Conservation (phyloP, 345 rosid genomes). For the Boechera stricta region DNA sequence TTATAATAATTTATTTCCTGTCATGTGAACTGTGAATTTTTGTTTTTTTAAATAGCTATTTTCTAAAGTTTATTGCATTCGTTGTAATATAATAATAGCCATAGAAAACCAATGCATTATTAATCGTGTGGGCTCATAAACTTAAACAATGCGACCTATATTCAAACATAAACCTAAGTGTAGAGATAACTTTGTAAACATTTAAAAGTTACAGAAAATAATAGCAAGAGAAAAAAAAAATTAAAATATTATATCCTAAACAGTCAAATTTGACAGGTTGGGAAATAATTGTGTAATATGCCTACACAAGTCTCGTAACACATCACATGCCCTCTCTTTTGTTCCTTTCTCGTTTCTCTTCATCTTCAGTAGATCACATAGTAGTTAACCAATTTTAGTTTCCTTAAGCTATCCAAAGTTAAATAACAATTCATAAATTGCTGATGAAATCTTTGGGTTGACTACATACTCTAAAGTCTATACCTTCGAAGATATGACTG, state of each 20-base stretch:
- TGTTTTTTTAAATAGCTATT: not conserved
- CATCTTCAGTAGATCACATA: constrained; percentile 22
- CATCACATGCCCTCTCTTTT: constrained; percentile 40
- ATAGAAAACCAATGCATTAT: constrained; percentile 23
- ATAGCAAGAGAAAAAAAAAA: not conserved
- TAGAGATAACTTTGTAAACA: constrained; percentile 24
- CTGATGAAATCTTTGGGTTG: not conserved
- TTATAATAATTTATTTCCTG: too few species aligned
- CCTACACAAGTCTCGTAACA: constrained; percentile 30
- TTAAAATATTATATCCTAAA: constrained; percentile 16
- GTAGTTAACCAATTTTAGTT: constrained; percentile 3
- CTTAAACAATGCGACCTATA: constrained; percentile 34
- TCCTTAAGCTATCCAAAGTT: constrained; percentile 9
- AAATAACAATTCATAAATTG: not conserved
- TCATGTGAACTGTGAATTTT: not conserved
- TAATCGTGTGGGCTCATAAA: constrained; percentile 30
- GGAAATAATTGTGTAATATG: constrained; percentile 32
- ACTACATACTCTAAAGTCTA: not conserved
- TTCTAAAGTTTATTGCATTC: not conserved
- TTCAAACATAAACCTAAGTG: constrained; percentile 24
- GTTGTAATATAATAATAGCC: constrained; percentile 17
- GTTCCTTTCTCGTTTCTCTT: constrained; percentile 27
- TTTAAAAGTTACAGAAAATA: not conserved
- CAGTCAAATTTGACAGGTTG: constrained; percentile 42
- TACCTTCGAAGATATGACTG: not conserved